Conservation (phyloP, 805 yeast genomes). For the Saturnispora quitensis region DNA sequence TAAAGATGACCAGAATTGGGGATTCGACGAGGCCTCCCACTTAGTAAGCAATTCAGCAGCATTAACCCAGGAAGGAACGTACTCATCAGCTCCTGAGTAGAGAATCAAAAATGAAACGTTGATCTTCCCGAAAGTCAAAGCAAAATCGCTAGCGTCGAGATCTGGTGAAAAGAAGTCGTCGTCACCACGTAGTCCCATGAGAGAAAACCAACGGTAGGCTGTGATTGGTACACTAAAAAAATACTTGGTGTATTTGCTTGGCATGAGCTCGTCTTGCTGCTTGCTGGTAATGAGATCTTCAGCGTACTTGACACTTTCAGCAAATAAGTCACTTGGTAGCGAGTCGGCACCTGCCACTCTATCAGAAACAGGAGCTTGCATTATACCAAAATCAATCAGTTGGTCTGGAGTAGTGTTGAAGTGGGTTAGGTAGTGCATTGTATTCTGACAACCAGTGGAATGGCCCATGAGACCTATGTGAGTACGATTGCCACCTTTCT, state of each 20-base stretch:
- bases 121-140: slow-evolving; percentile 47
- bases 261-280: slow-evolving; percentile 40
- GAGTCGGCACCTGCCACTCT: slow-evolving; percentile 33
- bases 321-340: slow-evolving; percentile 13
- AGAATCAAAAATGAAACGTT: slow-evolving; percentile 41
- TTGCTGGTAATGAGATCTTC: slow-evolving; percentile 34
- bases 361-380: slow-evolving; percentile 76
- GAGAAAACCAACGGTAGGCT: slow-evolving; percentile 66
- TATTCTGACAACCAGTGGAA: slow-evolving; percentile 81
- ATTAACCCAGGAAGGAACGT: slow-evolving; percentile 44
- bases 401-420: slow-evolving; percentile 10
- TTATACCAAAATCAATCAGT: slow-evolving; percentile 44
- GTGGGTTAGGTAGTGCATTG: slow-evolving; percentile 49
- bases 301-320: slow-evolving; percentile 24
- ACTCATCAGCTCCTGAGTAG: slow-evolving; percentile 57
- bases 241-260: slow-evolving; percentile 36
- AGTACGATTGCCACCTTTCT: slow-evolving; percentile 34
- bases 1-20: slow-evolving; percentile 38
- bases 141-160: slow-evolving; percentile 35
- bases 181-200: slow-evolving; percentile 51
- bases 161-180: slow-evolving; percentile 68
- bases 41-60: slow-evolving; percentile 35
- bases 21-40: slow-evolving; percentile 39
- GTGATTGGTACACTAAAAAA: slow-evolving; percentile 51
- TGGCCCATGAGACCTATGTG: slow-evolving; percentile 68